A percentile compares a stretch with the other conserved stretches of the same genome.
Conservation (phyloP, 805 yeast species). For the Metschnikowia hibisci region DNA sequence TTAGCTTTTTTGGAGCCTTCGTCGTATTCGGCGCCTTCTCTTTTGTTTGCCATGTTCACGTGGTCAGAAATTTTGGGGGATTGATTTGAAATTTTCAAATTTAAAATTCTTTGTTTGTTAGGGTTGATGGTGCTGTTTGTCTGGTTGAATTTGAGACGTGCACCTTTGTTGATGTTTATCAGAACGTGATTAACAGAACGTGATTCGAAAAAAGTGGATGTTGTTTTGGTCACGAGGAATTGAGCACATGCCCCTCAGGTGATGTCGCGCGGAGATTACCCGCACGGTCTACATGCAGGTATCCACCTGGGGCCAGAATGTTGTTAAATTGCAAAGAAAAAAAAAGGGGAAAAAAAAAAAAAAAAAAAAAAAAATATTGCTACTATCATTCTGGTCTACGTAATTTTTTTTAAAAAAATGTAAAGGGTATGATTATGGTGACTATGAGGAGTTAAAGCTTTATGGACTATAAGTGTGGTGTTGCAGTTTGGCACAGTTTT, state of each 20-base stretch:
- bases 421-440: too few relatives aligned
- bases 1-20: slow-evolving; percentile 15
- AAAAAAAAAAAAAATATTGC: too few relatives aligned
- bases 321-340: too few relatives aligned
- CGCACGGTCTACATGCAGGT: slow-evolving; percentile 6
- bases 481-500: too few relatives aligned
- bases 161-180: slow-evolving; percentile 9
- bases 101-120: too few relatives aligned
- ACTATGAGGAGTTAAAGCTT: too few relatives aligned
- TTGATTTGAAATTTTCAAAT: too few relatives aligned
- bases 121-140: too few relatives aligned
- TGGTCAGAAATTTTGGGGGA: slow-evolving; percentile 1
- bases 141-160: slow-evolving; percentile 1
- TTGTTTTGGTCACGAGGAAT: slow-evolving; percentile 23
- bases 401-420: too few relatives aligned
- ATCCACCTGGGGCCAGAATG: not conserved
- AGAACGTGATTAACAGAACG: slow-evolving; percentile 20
- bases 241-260: slow-evolving; percentile 31
- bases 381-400: too few relatives aligned
- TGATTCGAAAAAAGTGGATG: slow-evolving; percentile 17
- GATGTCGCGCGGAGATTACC: slow-evolving; percentile 22
- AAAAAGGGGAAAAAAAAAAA: too few relatives aligned
- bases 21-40: slow-evolving; percentile 16
- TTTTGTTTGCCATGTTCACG: slow-evolving; percentile 17
- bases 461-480: too few relatives aligned